Base-by-base conservation (phyloP, 2,329 filamentous ascomycete species). In the Xylariaceae sp. region DNA sequence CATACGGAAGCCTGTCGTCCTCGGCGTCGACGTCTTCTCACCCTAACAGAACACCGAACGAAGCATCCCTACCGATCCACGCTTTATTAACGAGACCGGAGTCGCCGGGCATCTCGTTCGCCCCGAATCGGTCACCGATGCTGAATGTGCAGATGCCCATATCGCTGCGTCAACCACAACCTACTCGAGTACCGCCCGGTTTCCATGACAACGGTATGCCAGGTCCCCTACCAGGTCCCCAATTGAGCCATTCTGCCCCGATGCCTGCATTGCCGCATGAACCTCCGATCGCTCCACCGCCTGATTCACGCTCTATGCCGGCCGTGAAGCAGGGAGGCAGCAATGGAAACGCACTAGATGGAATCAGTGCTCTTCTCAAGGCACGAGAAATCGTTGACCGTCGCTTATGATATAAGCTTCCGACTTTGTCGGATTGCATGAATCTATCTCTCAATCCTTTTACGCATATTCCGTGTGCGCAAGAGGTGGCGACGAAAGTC, bases 361-460 rank as follows among this genome's bases (percentile, higher is more conserved):
- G 83, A 1, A 82, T 87, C 73, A 83, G 77, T 60, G 83, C 83
- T 5, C 72, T 87, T 9, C 69, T 86, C 1, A 77, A 76, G 61
- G 84, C 84, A 8, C 82, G 83, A 37, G 83, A 86, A 65, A 82
- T 86, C 61, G 81, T 86, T 45, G 80, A 80, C 59, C 77, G 78
- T 48, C 73, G 76, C 55, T 63, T 55, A 5, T 66, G 53, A 64
- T 44, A 23, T 37, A 8, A 37, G n/a, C 15, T 15, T 23, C 7
- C 23, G 15, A 44, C 15, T 35, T 50, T 13, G 17, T 18, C 4
- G 41, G 17, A 4, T 30, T 30, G 23, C 23, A 30, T 30, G 23
- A 6, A 30, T 30, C 23, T 30, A 5, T 30, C 23, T 30, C 23
- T 30, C 23, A 5, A 5, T 30, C 23, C 5, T 30, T 4, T 30